Evolutionary conservation across 306 rosid species (phyloP).

Genomic region (Datisca glomerata): DNA sequence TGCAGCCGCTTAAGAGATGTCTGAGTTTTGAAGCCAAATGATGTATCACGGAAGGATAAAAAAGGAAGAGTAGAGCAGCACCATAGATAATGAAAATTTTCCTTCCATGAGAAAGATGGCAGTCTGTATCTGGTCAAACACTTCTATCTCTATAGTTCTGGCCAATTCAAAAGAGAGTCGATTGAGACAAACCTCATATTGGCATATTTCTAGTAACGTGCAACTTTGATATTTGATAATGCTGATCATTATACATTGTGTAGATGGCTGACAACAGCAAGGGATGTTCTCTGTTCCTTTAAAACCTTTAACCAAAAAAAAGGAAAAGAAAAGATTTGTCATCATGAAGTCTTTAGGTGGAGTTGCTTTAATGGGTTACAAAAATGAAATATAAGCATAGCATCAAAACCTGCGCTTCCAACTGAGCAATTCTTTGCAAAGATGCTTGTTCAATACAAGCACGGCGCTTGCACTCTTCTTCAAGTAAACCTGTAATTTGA

Average conservation of each 20-base stretch:
- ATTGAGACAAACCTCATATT: slow-evolving; percentile 26
- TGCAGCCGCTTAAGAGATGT: too few species aligned
- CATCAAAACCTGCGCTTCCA: slow-evolving; percentile 75
- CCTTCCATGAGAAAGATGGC: too few species aligned
- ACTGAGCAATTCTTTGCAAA: slow-evolving; percentile 69
- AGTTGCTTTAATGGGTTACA: not conserved
- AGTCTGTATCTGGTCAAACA: too few species aligned
- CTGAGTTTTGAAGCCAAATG: too few species aligned
- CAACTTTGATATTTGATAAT: slow-evolving; percentile 8
- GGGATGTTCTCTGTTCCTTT: slow-evolving; percentile 25
- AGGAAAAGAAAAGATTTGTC: too few species aligned
- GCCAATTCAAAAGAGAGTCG: not conserved
- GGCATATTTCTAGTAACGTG: slow-evolving; percentile 7
- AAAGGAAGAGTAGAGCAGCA: too few species aligned
- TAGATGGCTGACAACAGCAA: slow-evolving; percentile 19
- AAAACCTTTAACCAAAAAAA: slow-evolving; percentile 29
- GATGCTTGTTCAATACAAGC: slow-evolving; percentile 89
- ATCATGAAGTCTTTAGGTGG: not conserved
- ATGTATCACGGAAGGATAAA: too few species aligned
- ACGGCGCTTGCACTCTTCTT: slow-evolving; percentile 86
- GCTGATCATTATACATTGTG: slow-evolving; percentile 20
- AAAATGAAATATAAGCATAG: slow-evolving; percentile 9
- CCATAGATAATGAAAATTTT: too few species aligned
- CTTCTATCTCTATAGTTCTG: too few species aligned
- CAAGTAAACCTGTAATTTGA: slow-evolving; percentile 66